Conservation (phyloP, 768 basidiomycete species). For the Inosperma sp. region DNA sequence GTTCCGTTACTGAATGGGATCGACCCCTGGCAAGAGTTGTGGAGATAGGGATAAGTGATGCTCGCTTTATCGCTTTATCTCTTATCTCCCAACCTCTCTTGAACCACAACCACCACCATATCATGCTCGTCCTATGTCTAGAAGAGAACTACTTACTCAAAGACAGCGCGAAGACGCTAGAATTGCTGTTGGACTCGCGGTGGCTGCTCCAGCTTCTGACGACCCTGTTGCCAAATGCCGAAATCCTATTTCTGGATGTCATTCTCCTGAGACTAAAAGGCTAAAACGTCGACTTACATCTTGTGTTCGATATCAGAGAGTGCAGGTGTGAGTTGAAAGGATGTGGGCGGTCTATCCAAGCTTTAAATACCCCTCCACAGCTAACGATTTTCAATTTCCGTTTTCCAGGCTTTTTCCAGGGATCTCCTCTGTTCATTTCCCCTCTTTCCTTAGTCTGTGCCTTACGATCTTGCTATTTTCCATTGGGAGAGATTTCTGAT, state of each 20-base stretch:
- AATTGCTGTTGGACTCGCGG: background rate
- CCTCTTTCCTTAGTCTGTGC: too few relatives aligned
- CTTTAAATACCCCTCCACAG: too few relatives aligned
- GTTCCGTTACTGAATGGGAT: background rate
- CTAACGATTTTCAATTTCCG: too few relatives aligned
- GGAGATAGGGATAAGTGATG: background rate
- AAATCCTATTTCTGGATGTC: background rate
- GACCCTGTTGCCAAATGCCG: slow-evolving; percentile 1
- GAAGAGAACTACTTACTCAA: background rate
- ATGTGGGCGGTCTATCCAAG: too few relatives aligned
- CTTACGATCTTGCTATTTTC: too few relatives aligned
- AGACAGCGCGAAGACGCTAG: background rate
- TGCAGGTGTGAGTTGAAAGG: too few relatives aligned
- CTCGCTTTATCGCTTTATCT: background rate
- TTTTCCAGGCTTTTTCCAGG: too few relatives aligned
- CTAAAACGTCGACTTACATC: too few relatives aligned
- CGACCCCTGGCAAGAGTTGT: background rate
- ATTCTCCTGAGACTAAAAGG: too few relatives aligned
- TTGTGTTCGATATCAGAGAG: too few relatives aligned
- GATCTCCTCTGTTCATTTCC: too few relatives aligned
- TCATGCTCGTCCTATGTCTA: background rate
- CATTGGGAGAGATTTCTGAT: too few relatives aligned
- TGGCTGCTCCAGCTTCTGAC: background rate
- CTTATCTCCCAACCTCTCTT: slow-evolving; percentile 4
- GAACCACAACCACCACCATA: slow-evolving; percentile 1